Conservation (phyloP, 139 green algal species). For the Trebouxia sp. region DNA sequence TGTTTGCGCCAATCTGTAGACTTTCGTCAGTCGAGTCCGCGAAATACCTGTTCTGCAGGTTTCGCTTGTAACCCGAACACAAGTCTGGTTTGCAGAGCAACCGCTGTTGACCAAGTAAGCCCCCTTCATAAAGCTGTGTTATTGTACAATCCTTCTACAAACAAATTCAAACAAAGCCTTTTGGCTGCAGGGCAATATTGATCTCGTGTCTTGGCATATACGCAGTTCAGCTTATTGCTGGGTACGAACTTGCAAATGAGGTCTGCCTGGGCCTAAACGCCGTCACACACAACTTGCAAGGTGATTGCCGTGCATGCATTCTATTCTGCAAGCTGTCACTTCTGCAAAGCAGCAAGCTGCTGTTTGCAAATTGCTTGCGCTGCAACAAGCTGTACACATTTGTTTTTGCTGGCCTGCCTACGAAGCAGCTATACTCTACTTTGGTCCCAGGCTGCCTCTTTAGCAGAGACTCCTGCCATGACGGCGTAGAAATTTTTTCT, state of each 20-base stretch:
- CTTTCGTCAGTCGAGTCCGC: too few species aligned
- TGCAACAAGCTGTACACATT: too few species aligned
- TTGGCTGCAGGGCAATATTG: constrained; percentile 30
- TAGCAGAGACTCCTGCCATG: too few species aligned
- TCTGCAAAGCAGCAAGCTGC: background rate
- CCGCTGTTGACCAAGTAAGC: constrained; percentile 31
- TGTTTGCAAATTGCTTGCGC: background rate
- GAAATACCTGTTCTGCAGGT: too few species aligned
- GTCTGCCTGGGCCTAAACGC: constrained; percentile 26
- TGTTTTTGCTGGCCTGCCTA: too few species aligned
- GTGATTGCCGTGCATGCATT: background rate
- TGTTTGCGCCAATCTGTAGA: too few species aligned
- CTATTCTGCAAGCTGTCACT: background rate
- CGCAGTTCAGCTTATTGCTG: constrained; percentile 14
- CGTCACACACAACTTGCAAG: constrained; percentile 12
- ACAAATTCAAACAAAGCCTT: background rate
- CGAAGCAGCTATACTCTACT: too few species aligned
- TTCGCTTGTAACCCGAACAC: background rate
- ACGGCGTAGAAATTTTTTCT: too few species aligned
- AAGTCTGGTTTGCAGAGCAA: constrained; percentile 31
- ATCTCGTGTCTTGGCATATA: constrained; percentile 28
- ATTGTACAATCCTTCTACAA: background rate
- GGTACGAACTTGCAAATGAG: constrained; percentile 29
- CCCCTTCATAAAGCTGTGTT: too few species aligned
- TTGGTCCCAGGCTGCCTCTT: too few species aligned